Conservation (phyloP, 495 filamentous ascomycete genomes). For the Trypethelium eluteriae region DNA sequence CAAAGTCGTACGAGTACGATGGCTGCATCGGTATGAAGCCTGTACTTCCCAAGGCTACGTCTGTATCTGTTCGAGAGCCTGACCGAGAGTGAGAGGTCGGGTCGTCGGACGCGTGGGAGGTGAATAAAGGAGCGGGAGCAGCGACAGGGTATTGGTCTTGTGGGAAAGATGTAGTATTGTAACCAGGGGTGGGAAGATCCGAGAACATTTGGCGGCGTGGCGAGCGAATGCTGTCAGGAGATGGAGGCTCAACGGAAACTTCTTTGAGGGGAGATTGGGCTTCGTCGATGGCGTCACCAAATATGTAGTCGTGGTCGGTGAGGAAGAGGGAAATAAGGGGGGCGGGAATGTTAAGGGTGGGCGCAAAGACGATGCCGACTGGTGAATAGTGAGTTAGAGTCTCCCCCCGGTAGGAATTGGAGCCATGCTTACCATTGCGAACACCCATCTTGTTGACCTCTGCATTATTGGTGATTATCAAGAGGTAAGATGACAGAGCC, state of each 20-base stretch:
- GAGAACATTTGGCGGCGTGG: constrained; percentile 64
- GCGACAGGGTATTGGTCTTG: constrained; percentile 13
- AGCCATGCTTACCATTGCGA: constrained; percentile 53
- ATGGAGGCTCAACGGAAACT: constrained; percentile 28
- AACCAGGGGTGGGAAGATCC: constrained; percentile 58
- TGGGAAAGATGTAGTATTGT: constrained; percentile 54
- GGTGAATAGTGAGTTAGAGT: constrained; percentile 10
- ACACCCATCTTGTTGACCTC: constrained; percentile 97
- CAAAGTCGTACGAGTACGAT: constrained; percentile 42
- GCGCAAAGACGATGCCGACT: constrained; percentile 97
- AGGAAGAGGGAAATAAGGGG: constrained; percentile 91
- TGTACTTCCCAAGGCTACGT: constrained; percentile 41
- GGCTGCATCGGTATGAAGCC: constrained; percentile 58
- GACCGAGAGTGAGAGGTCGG: constrained; percentile 21
- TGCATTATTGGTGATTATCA: constrained; percentile 80
- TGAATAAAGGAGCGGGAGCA: constrained; percentile 18
- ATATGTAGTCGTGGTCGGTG: constrained; percentile 81
- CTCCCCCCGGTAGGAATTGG: constrained; percentile 6
- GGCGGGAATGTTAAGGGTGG: constrained; percentile 91
- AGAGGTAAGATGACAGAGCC: constrained; percentile 76
- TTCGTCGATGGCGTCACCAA: constrained; percentile 60
- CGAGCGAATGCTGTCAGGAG: constrained; percentile 55
- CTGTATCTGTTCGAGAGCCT: constrained; percentile 22
- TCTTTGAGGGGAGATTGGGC: constrained; percentile 39
- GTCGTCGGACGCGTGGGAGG: constrained; percentile 17